phyloP scores from a whole-genome alignment of 1,284 basidiomycete species.

The Leccinum pachyderme region DNA sequence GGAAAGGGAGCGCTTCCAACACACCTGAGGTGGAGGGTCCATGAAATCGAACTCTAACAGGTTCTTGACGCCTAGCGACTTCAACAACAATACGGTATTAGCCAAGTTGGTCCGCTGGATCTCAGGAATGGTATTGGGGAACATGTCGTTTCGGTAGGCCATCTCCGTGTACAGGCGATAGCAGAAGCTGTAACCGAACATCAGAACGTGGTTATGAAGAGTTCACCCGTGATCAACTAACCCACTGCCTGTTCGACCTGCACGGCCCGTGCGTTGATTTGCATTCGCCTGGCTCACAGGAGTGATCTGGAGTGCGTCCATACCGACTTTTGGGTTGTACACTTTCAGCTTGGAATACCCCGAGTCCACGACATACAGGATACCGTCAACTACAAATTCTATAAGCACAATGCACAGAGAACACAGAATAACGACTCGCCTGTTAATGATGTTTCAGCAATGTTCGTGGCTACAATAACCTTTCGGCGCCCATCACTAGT shows the following conservation, averaged over 20 bases:
- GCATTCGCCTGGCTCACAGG: slow-evolving; percentile 98
- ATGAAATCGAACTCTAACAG: slow-evolving; percentile 99
- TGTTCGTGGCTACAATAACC: slow-evolving; percentile 98
- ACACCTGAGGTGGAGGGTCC: slow-evolving; percentile 91
- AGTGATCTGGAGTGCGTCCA: slow-evolving; percentile 98
- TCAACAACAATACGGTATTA: slow-evolving; percentile 92
- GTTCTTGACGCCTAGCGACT: slow-evolving; percentile 96
- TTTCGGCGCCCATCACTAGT: slow-evolving; percentile 94
- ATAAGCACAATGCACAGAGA: slow-evolving; percentile 13
- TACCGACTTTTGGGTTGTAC: slow-evolving; percentile 98
- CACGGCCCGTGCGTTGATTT: slow-evolving; percentile 92
- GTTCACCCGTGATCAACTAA: slow-evolving; percentile 37
- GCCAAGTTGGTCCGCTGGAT: slow-evolving; percentile 98
- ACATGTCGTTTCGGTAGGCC: slow-evolving; percentile 88
- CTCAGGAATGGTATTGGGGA: slow-evolving; percentile 94
- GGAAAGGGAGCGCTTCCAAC: slow-evolving; percentile 45
- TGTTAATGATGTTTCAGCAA: slow-evolving; percentile 97
- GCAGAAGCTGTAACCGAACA: slow-evolving; percentile 63
- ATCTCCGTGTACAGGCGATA: slow-evolving; percentile 90
- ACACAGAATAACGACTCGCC: slow-evolving; percentile 43
- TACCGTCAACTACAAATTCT: slow-evolving; percentile 81
- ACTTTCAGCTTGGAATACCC: slow-evolving; percentile 99
- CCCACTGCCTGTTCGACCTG: slow-evolving; percentile 94
- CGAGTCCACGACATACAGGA: slow-evolving; percentile 94
- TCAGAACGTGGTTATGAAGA: slow-evolving; percentile 6